Percentiles rank a stretch among this genome's conserved stretches.
These are phyloP conservation scores for Tetrastigma voinierianum DNA, from an alignment of 164 flowering plant genomes.

Conservation along the genomic window DNA sequence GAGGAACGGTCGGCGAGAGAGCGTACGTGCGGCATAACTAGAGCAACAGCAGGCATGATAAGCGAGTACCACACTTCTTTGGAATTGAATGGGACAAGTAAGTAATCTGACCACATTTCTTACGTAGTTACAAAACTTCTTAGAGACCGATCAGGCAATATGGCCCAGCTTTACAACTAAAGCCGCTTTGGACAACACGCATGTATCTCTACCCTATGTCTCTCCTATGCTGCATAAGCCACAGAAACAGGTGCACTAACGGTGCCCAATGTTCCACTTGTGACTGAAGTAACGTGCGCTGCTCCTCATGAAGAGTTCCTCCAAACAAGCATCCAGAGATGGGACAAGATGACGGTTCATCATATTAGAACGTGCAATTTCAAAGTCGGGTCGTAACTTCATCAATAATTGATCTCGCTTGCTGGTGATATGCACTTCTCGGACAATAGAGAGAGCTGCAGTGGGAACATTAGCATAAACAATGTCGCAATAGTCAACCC, in stretches of 20 bases:
- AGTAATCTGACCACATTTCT: not conserved
- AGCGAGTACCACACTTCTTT: not conserved
- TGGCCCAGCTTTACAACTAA: not conserved
- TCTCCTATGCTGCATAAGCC: slow-evolving; percentile 1
- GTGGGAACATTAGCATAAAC: too few species aligned
- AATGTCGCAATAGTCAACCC: too few species aligned
- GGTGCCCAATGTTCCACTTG: not conserved
- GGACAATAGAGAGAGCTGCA: not conserved
- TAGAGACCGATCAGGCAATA: not conserved
- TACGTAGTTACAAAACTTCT: not conserved
- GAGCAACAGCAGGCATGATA: not conserved
- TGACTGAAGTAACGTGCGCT: not conserved
- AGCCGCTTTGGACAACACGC: not conserved
- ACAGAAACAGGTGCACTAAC: not conserved
- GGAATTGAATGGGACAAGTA: not conserved
- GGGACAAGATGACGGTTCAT: slow-evolving; percentile 1
- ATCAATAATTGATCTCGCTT: slow-evolving; percentile 3
- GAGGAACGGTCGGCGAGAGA: not conserved
- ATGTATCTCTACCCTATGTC: slow-evolving; percentile 2
- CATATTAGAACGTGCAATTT: not conserved
- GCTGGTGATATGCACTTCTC: not conserved
- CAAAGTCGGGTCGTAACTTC: not conserved
- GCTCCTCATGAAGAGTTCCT: slow-evolving; percentile 1
- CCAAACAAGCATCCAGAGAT: slow-evolving; percentile 5
- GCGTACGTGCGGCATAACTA: not conserved